Base-by-base conservation (phyloP, 345 rosid species). In the Anacardium occidentale region DNA sequence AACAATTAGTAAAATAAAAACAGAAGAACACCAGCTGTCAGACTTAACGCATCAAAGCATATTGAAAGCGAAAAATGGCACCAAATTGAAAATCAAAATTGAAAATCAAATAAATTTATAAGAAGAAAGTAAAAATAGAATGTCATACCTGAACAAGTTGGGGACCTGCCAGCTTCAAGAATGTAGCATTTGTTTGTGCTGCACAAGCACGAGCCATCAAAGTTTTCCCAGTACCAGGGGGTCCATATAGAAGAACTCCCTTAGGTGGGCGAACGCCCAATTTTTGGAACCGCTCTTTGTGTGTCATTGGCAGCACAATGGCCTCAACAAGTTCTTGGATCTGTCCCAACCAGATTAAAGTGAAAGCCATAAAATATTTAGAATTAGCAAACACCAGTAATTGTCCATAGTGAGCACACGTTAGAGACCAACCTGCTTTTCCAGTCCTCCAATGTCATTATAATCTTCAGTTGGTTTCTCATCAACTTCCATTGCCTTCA, bases 141-240 rank as follows among this genome's bases (percentile, higher is more conserved):
- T 29, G 44, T 58, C 45, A 45, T 84, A 93, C 99, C 92, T 96
- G 99, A 51, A 96, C 99, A 72, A 96, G 86, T 68, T 96, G 99
- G 24, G 99, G 98, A 40, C 99, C 99, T 29, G 99, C 99, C 68
- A 96, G 80, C 84, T 96, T 96, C 64, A 96, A 85, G 79, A 91
- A 96, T 29, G 99, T 96, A 66, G 99, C 99, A 68, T 96, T 96
- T 74, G 98, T 96, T 73, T 93, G 99, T 18, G 99, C 99, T 13
- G 98, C 99, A 82, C 99, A 96, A 56, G 99, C 99, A 72, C 99
- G 96, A 0, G 98, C 99, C 99, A 96, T 96, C 76, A 96, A 77
- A 62, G 99, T 96, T 74, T 96, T 96, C 71, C 99, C 99, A 56
- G 99, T 96, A 60, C 99, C 99, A 50, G 99, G 99, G 73, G 98